Base-by-base conservation (phyloP, 1,284 basidiomycete species). In the Marasmius fiardii region DNA sequence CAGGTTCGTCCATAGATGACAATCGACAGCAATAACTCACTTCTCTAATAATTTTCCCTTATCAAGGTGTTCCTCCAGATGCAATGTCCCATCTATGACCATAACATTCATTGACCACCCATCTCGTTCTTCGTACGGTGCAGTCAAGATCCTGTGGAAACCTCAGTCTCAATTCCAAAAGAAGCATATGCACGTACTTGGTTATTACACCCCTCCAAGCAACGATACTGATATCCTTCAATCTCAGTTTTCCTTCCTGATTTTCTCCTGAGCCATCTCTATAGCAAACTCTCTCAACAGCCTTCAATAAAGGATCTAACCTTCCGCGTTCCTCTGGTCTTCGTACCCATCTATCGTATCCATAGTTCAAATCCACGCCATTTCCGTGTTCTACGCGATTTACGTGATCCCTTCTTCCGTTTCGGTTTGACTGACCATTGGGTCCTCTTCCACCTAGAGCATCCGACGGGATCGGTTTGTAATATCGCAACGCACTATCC, bases 201-300 rank as follows among this genome's bases (percentile, higher is more conserved):
- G 95, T 98, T 74, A 97, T 85, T 55, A 98, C 84, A 3, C 95
- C 96, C 65, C 93, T 78, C 93, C 93, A 96, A 4, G 87, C 83
- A 39, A 95, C 78, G 24, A 93, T 80, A 44, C 80, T 80, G 24
- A 86, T 73, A 54, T 79, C 78, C 34, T 60, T 64, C 39, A 66
- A 50, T n/a, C 68, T 63, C 33, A 75, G 58, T 12, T 72, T 72
- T 23, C 69, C 64, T 48, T 61, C 60, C 56, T 65, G 63, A 61
- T 68, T 66, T 64, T 65, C 28, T 57, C 54, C 47, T 63, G 76
- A 55, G 65, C 70, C 64, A 52, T 73, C 64, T 63, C 76, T 67
- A 23, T 8, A n/a, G 28, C 47, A 49, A 67, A 77, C 59, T 51
- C 67, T 70, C n/a, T 71, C 65, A 49, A 77, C 71, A 1, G 86